These are phyloP conservation scores for Nicotiana knightiana DNA, from an alignment of 257 asterid species.

Conservation along the genomic window DNA sequence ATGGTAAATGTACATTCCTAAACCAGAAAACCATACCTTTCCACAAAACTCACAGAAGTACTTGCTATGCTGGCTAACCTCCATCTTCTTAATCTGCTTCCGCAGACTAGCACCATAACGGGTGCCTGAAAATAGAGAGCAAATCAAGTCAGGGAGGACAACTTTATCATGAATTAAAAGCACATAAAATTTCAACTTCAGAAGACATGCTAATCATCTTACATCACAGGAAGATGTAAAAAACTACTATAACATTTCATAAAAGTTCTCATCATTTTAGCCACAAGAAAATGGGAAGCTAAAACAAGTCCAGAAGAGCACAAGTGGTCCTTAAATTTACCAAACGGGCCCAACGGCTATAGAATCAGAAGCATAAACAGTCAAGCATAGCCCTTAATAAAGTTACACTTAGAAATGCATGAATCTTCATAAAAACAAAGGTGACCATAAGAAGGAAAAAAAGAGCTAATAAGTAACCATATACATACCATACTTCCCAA, in stretches of 20 bases:
- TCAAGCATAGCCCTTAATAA: neutral
- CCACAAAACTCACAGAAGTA: conserved; percentile 41
- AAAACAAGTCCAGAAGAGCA: neutral
- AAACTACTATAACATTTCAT: neutral
- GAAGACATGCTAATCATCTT: neutral
- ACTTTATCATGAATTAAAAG: neutral
- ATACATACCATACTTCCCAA: conserved; percentile 3
- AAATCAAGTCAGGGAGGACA: neutral
- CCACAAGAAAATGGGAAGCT: neutral
- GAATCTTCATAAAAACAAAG: neutral
- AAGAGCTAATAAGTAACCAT: no score
- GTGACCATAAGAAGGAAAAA: neutral
- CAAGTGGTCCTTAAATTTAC: neutral
- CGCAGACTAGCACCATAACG: conserved; percentile 44
- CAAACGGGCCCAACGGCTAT: neutral
- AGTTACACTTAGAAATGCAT: neutral
- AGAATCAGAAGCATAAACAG: no score
- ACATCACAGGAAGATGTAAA: neutral
- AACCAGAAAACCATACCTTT: conserved; percentile 20
- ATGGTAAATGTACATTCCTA: neutral
- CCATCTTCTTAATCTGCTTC: conserved; percentile 46
- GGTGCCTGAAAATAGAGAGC: conserved; percentile 20
- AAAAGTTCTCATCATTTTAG: neutral
- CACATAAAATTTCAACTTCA: neutral
- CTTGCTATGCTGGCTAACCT: conserved; percentile 41